Percentiles rank a stretch among this genome's conserved stretches.
These are phyloP conservation scores for Stephanodiscus minutulus DNA, from an alignment of 108 stramenopile species.

Conservation along the genomic window DNA sequence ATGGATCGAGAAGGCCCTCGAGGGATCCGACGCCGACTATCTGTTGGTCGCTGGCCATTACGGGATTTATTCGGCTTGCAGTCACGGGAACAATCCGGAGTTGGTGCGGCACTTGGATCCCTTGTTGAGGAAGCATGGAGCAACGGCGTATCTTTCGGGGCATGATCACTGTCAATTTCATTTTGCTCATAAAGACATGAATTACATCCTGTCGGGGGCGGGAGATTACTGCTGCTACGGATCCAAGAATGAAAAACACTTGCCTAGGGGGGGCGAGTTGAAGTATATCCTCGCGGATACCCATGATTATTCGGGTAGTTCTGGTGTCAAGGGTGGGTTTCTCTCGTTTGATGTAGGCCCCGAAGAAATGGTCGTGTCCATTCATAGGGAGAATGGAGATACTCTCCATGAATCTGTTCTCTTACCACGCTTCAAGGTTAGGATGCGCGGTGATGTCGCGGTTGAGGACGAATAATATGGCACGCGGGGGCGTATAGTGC, in stretches of 20 bases:
- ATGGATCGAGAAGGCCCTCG: constrained; percentile 43
- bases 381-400: constrained; percentile 43
- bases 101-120: constrained; percentile 48
- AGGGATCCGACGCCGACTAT: constrained; percentile 49
- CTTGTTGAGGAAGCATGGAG: constrained; percentile 50
- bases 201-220: constrained; percentile 51
- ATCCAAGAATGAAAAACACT: constrained; percentile 10
- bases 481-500: neutral
- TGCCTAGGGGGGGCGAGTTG: constrained; percentile 34
- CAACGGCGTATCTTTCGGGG: constrained; percentile 53
- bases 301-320: constrained; percentile 25
- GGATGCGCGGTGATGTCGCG: neutral
- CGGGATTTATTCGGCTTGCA: constrained; percentile 53
- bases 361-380: constrained; percentile 25
- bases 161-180: constrained; percentile 64
- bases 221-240: constrained; percentile 56
- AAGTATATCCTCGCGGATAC: constrained; percentile 37
- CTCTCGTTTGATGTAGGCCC: constrained; percentile 26
- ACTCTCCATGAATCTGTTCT: constrained; percentile 27
- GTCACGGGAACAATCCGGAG: constrained; percentile 48
- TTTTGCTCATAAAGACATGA: constrained; percentile 36
- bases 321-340: constrained; percentile 40
- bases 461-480: constrained; percentile 10
- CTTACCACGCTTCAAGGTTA: constrained; percentile 22
- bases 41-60: constrained; percentile 61